Evolutionary conservation across 139 green algal genomes (phyloP), one percentile per base, ranked within the genome.

Genomic region (Eudorina sp.): DNA sequence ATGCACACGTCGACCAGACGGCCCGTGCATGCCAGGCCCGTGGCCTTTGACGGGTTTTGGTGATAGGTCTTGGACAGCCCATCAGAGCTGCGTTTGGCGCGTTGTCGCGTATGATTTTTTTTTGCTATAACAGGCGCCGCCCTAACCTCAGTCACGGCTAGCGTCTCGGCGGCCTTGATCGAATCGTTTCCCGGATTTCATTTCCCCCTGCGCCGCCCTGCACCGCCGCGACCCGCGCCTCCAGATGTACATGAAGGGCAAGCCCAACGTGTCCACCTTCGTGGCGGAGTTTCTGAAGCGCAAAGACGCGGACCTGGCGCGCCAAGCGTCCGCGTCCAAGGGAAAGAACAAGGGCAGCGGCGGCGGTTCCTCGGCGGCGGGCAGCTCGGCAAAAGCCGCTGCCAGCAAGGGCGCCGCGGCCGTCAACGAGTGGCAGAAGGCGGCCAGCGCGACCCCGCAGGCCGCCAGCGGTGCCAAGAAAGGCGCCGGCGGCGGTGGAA

Each of bases 261-360:
- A 93, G 45, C 72, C 94, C 18, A 92, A 93, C 68, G 93, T 95
- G 29, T 92, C 92, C 13, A 91, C 89, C 29, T 98, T 98, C 86
- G 92, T 96, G 3, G 90, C 91, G 21, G 96, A 98, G 92, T 98
- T 98, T 88, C 84, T 98, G n/a, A 94, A 94, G 81, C 89, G 92
- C 58, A 95, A 95, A 85, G 86, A 94, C 53, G 92, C 91, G 18
- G 92, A 96, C 83, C 23, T 89, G 40, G 58, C 73, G 2, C 83
- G 87, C 40, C 91, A 89, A 51, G 75, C 90, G 43, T 48, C 85
- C 23, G 84, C 64, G 29, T 36, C 64, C 29, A 91, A 88, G 79
- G 89, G 83, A 40, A 93, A 93, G 73, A 86, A 74, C 45, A 92
- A 92, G 34, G 84, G 53, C 21, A 34, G 53, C 40, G 82, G 45